Evolutionary conservation across 2,329 filamentous ascomycete genomes (phyloP).

Genomic region (Sclerotinia borealis): DNA sequence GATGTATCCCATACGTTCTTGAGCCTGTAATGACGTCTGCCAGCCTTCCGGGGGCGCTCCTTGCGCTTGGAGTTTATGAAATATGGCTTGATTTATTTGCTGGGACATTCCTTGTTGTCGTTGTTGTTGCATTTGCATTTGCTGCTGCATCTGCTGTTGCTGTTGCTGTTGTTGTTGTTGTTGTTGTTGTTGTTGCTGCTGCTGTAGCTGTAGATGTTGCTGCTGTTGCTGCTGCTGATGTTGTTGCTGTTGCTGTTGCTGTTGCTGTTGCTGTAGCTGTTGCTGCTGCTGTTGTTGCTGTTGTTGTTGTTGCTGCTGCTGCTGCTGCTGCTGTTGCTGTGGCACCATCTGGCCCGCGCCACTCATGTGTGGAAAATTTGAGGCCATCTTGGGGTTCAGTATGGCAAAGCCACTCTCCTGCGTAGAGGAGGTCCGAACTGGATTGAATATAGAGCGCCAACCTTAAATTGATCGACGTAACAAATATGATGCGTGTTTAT

Average conservation of each 20-base stretch:
- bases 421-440: conserved; percentile 19
- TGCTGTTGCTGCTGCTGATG: conserved; percentile 21
- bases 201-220: conserved; percentile 21
- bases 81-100: conserved; percentile 29
- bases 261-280: conserved; percentile 4
- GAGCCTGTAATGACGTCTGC: conserved; percentile 24
- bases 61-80: conserved; percentile 24
- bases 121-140: conserved; percentile 2
- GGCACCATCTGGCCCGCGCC: conserved; percentile 28
- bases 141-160: too few relatives aligned
- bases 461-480: conserved; percentile 4
- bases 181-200: conserved; percentile 13
- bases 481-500: not conserved
- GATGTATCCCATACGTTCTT: conserved; percentile 25
- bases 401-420: conserved; percentile 27
- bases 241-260: not conserved
- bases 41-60: conserved; percentile 24
- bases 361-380: conserved; percentile 31
- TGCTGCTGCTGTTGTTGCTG: conserved; percentile 14
- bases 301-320: conserved; percentile 22
- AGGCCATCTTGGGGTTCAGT: conserved; percentile 27
- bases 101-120: conserved; percentile 1
- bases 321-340: conserved; percentile 24
- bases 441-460: conserved; percentile 18
- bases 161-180: conserved; percentile 10